These are phyloP conservation scores for Lachancea waltii DNA, from an alignment of 805 yeast genomes.

Conservation along the genomic window DNA sequence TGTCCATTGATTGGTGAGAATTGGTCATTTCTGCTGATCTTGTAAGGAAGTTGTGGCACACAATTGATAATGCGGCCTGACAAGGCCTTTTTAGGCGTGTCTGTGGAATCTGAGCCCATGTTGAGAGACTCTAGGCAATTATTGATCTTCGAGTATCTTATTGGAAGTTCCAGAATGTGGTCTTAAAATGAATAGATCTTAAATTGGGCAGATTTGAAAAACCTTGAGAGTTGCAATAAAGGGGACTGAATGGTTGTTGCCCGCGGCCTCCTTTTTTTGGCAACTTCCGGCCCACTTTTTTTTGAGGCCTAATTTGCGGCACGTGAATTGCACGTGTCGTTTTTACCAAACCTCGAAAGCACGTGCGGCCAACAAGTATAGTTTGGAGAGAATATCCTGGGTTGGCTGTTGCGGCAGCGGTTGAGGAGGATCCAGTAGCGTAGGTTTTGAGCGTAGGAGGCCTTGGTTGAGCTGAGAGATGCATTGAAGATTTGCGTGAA, in stretches of 20 bases:
- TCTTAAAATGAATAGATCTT: too few species aligned
- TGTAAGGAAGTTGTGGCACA: constrained; percentile 33
- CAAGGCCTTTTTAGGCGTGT: background rate
- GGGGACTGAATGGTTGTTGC: too few species aligned
- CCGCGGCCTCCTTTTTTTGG: too few species aligned
- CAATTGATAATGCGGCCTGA: constrained; percentile 31
- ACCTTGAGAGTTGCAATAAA: too few species aligned
- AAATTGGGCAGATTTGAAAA: too few species aligned
- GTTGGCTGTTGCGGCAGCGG: constrained; percentile 17
- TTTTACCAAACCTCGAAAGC: constrained; percentile 31
- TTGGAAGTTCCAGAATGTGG: too few species aligned
- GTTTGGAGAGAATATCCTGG: constrained; percentile 28
- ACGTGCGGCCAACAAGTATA: constrained; percentile 28
- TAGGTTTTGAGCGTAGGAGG: constrained; percentile 21
- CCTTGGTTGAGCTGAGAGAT: constrained; percentile 33
- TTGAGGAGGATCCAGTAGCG: constrained; percentile 24
- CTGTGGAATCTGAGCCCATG: background rate
- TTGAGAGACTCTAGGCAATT: background rate
- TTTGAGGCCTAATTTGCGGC: too few species aligned
- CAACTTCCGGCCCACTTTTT: too few species aligned
- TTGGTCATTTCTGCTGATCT: constrained; percentile 28
- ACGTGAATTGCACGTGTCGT: too few species aligned
- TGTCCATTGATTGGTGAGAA: constrained; percentile 12
- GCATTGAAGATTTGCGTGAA: constrained; percentile 33
- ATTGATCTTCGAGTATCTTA: too few species aligned